A percentile compares a stretch with the other conserved stretches of the same genome.
Conservation (phyloP, 805 yeast genomes). For the Saccharomyces jurei region DNA sequence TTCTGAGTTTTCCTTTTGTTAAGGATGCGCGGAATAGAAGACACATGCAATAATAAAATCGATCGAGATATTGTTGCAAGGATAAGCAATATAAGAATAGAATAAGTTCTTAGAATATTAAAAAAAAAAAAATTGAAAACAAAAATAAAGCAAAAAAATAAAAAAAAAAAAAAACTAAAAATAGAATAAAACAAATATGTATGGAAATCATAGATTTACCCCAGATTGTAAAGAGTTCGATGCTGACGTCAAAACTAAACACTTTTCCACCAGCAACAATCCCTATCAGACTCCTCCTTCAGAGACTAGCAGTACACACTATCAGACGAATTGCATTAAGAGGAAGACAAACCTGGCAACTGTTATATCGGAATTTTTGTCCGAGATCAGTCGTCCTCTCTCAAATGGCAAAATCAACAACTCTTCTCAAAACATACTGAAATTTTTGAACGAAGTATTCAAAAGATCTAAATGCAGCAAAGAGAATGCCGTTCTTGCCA, state of each 20-base stretch:
- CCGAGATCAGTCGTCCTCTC: neutral
- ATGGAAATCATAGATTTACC: neutral
- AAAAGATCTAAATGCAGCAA: conserved; percentile 21
- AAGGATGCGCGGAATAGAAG: neutral
- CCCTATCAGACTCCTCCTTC: neutral
- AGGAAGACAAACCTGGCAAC: neutral
- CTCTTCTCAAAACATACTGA: conserved; percentile 4
- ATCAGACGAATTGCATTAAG: neutral
- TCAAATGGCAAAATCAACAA: conserved; percentile 16
- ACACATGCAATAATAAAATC: neutral
- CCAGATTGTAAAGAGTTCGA: neutral
- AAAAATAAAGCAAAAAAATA: neutral
- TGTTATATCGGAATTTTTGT: neutral
- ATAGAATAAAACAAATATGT: neutral
- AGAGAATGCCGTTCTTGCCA: conserved; percentile 12
- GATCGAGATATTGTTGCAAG: neutral
- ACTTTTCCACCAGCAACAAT: neutral
- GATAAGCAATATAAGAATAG: neutral
- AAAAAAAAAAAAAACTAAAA: neutral
- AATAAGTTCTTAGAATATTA: neutral
- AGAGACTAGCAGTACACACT: neutral
- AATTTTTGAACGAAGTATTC: conserved; percentile 17
- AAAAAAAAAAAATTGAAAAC: too few relatives aligned
- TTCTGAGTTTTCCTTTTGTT: neutral
- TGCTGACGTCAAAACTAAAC: neutral